Conservation (phyloP, 306 rosid species). For the Gastrolobium villosum region DNA sequence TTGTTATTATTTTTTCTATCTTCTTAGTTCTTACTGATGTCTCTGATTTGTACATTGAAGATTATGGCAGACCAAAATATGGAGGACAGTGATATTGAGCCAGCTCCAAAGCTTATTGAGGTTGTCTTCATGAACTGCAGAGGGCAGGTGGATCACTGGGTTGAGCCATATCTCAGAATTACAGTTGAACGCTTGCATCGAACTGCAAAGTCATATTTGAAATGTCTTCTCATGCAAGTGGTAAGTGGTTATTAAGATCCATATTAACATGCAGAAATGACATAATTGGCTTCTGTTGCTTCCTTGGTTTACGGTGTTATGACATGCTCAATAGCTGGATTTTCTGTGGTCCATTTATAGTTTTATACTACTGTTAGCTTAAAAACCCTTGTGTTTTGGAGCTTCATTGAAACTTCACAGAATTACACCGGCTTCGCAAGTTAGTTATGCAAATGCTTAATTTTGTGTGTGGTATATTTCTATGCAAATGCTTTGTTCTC, state of each 20-base stretch:
- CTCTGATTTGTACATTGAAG: slow-evolving; percentile 54
- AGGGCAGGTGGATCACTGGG: slow-evolving; percentile 98
- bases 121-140: slow-evolving; percentile 88
- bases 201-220: slow-evolving; percentile 75
- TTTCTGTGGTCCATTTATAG: not conserved
- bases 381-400: slow-evolving; percentile 4
- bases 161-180: slow-evolving; percentile 88
- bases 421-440: not conserved
- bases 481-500: slow-evolving; percentile 5
- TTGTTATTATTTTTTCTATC: slow-evolving; percentile 25
- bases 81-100: slow-evolving; percentile 92
- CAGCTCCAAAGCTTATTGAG: slow-evolving; percentile 95
- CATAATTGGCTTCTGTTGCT: slow-evolving; percentile 9
- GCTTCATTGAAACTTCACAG: not conserved
- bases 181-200: slow-evolving; percentile 80
- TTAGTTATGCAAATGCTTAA: slow-evolving; percentile 5
- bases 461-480: slow-evolving; percentile 7
- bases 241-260: slow-evolving; percentile 58
- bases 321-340: not conserved
- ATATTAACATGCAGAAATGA: not conserved
- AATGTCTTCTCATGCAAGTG: slow-evolving; percentile 95
- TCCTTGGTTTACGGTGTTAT: slow-evolving; percentile 16
- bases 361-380: slow-evolving; percentile 8
- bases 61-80: slow-evolving; percentile 80
- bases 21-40: slow-evolving; percentile 28